These are phyloP conservation scores for Kodamaea sagamina DNA, from an alignment of 805 yeast species.

Conservation along the genomic window DNA sequence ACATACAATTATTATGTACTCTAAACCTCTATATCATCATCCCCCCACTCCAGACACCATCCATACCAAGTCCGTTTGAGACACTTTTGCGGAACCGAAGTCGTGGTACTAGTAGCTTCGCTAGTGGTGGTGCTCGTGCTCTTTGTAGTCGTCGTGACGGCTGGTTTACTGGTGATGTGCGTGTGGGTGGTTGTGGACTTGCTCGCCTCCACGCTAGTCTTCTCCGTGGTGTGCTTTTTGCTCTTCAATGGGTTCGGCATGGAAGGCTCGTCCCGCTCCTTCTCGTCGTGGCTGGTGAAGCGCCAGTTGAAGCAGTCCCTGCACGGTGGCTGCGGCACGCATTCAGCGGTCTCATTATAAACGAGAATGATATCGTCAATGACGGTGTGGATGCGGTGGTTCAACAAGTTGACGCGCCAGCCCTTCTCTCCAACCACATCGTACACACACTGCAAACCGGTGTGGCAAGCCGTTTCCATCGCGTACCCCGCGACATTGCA, in stretches of 20 bases:
- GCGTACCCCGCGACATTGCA: conserved; percentile 95
- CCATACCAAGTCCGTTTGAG: conserved; percentile 69
- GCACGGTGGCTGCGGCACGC: conserved; percentile 78
- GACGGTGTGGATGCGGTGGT: conserved; percentile 89
- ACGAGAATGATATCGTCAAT: conserved; percentile 73
- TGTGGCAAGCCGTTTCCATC: conserved; percentile 93
- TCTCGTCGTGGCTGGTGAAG: conserved; percentile 55
- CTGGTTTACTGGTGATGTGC: neutral
- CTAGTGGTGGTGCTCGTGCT: conserved; percentile 8
- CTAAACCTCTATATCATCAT: conserved; percentile 22
- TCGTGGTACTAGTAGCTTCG: conserved; percentile 10
- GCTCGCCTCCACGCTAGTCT: conserved; percentile 16
- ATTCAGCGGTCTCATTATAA: conserved; percentile 76
- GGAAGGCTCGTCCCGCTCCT: conserved; percentile 38
- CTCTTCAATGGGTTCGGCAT: conserved; percentile 38
- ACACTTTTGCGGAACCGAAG: conserved; percentile 47
- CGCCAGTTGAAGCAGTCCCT: conserved; percentile 91
- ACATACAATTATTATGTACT: conserved; percentile 8
- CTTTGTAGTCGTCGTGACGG: neutral
- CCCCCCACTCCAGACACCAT: conserved; percentile 52
- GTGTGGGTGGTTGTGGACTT: neutral
- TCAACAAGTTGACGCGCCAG: conserved; percentile 84
- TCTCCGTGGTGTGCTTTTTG: conserved; percentile 7
- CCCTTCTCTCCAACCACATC: conserved; percentile 89
- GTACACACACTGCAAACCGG: conserved; percentile 84